Evolutionary conservation across 108 stramenopile species (phyloP).

Genomic region (Seminavis robusta): DNA sequence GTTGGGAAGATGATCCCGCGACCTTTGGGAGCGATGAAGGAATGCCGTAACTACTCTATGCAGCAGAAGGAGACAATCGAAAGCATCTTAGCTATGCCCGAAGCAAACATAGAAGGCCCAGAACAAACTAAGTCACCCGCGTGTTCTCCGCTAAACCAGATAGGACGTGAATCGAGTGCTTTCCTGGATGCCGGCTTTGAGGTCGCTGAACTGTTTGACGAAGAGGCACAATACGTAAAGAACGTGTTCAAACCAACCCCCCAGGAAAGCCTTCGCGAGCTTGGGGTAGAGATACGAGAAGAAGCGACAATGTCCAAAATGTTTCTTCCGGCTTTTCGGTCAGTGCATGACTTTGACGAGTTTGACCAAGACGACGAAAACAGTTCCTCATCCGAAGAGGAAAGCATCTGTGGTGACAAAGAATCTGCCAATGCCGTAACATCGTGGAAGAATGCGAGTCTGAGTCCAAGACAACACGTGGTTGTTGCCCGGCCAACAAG

Average conservation of each 20-base stretch:
- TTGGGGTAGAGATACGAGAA: constrained; percentile 16
- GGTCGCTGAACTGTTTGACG: constrained; percentile 13
- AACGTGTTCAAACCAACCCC: constrained; percentile 1
- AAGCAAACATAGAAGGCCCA: neutral
- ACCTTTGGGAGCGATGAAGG: constrained; percentile 2
- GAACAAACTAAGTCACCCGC: neutral
- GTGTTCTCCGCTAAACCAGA: neutral
- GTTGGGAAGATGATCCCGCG: constrained; percentile 37
- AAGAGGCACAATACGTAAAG: constrained; percentile 15
- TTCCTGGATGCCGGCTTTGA: constrained; percentile 16
- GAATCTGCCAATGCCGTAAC: too few relatives aligned
- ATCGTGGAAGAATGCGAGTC: too few relatives aligned
- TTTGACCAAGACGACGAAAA: too few relatives aligned
- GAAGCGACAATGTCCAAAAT: too few relatives aligned
- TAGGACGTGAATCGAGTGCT: neutral
- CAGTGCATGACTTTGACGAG: too few relatives aligned
- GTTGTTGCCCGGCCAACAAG: too few relatives aligned
- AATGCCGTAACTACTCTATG: neutral
- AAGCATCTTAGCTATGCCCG: neutral
- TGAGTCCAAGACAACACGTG: too few relatives aligned
- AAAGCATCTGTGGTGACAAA: too few relatives aligned
- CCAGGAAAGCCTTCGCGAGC: neutral
- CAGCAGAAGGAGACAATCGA: neutral
- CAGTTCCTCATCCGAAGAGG: too few relatives aligned
- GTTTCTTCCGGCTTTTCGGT: too few relatives aligned